These are phyloP conservation scores for Phaeosphaeria sp. DNA, from an alignment of 2,329 filamentous ascomycete species.

Conservation along the genomic window DNA sequence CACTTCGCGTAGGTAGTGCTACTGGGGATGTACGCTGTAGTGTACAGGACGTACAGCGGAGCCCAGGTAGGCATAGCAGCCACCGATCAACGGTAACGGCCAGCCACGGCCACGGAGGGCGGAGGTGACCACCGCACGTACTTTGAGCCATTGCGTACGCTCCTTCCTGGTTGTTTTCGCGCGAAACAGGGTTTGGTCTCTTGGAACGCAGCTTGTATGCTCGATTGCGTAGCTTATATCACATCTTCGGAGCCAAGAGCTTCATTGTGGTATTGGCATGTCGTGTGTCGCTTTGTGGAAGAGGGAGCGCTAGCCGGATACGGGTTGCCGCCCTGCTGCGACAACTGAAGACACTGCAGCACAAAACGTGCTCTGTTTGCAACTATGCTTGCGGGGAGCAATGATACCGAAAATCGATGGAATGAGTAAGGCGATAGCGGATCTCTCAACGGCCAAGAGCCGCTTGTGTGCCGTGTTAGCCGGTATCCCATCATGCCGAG, in stretches of 20 bases:
- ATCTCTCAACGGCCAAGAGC: neutral
- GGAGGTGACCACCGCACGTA: no score
- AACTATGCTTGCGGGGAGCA: neutral
- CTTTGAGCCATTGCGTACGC: no score
- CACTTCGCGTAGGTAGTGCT: no score
- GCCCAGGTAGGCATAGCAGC: no score
- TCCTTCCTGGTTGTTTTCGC: neutral
- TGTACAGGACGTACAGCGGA: no score
- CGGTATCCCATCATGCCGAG: neutral
- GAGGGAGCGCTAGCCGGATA: neutral
- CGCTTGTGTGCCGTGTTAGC: neutral
- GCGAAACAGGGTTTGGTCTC: neutral
- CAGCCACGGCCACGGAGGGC: no score
- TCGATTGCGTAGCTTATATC: neutral
- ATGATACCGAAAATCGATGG: neutral
- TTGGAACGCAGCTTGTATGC: neutral
- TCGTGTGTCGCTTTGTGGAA: neutral
- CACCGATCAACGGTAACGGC: no score
- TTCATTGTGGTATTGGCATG: neutral
- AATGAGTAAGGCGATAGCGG: neutral
- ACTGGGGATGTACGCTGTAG: no score
- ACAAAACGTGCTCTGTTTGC: neutral
- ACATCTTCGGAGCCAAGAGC: neutral
- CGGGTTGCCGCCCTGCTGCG: neutral
- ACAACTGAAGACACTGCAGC: neutral